phyloP scores from a whole-genome alignment of 306 rosid genomes.

The Cercis canadensis region DNA sequence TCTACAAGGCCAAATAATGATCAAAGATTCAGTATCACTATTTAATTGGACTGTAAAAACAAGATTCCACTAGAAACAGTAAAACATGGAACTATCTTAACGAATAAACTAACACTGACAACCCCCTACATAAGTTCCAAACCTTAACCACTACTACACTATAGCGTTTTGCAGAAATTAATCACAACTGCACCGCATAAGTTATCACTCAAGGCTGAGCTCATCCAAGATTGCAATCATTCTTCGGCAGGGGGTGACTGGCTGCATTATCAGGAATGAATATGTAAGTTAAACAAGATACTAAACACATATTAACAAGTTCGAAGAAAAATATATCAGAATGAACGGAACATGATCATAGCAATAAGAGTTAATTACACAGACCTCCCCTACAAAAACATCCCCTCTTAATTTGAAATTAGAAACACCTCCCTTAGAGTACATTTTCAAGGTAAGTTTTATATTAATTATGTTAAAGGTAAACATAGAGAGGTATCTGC shows the following conservation, averaged over 20 bases:
- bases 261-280: constrained; percentile 50
- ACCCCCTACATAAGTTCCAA: constrained; percentile 32
- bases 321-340: neutral
- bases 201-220: constrained; percentile 19
- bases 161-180: constrained; percentile 26
- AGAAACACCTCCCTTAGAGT: no score
- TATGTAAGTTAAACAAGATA: neutral
- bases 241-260: constrained; percentile 84
- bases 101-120: constrained; percentile 31
- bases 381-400: no score
- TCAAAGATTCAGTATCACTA: no score
- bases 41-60: no score
- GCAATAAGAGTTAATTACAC: neutral
- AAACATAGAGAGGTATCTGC: no score
- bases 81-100: neutral
- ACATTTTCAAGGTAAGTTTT: no score
- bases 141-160: constrained; percentile 29
- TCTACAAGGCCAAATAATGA: no score
- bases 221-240: constrained; percentile 48
- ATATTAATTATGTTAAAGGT: no score
- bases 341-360: neutral
- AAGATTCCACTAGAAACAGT: neutral
- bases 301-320: no score
- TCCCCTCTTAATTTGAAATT: no score
- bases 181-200: neutral